Evolutionary conservation across 2,329 filamentous ascomycete species (phyloP).

Genomic region (Berkeleyomyces rouxiae): DNA sequence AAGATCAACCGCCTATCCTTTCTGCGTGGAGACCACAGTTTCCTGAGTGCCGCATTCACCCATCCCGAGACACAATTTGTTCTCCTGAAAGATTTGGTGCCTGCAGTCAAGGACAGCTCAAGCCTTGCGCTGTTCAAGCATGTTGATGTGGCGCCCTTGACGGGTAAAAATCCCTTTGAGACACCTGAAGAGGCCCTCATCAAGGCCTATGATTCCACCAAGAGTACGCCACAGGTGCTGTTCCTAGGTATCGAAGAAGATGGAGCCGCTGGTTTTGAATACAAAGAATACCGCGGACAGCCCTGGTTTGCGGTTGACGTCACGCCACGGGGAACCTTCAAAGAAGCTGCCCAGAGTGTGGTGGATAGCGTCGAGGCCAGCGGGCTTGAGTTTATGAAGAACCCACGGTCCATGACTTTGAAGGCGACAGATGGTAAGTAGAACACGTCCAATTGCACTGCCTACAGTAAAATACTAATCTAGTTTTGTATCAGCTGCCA

Average conservation of each 20-base stretch:
- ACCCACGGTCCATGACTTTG: conserved; percentile 35
- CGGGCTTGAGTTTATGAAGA: conserved; percentile 12
- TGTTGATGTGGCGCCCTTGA: conserved; percentile 51
- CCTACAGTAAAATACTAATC: background rate
- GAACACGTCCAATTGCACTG: background rate
- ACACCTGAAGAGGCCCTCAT: conserved; percentile 57
- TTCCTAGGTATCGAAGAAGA: conserved; percentile 72
- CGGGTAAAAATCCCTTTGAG: conserved; percentile 55
- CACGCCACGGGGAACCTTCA: conserved; percentile 50
- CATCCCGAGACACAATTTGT: conserved; percentile 56
- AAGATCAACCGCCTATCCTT: conserved; percentile 68
- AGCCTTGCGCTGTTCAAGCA: conserved; percentile 53
- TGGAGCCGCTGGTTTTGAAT: conserved; percentile 32
- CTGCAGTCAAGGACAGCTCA: conserved; percentile 39
- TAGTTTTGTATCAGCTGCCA: conserved; percentile 45
- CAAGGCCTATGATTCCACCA: conserved; percentile 54
- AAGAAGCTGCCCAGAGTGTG: conserved; percentile 41
- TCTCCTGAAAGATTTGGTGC: conserved; percentile 61
- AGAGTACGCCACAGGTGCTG: conserved; percentile 52
- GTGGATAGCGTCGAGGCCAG: conserved; percentile 15
- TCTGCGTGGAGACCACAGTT: conserved; percentile 52
- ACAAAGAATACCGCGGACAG: conserved; percentile 56
- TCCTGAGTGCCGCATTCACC: conserved; percentile 49
- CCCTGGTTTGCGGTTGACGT: conserved; percentile 87
- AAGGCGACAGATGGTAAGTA: conserved; percentile 17